phyloP scores from a whole-genome alignment of 495 filamentous ascomycete genomes.

The Jackrogersella multiformis region DNA sequence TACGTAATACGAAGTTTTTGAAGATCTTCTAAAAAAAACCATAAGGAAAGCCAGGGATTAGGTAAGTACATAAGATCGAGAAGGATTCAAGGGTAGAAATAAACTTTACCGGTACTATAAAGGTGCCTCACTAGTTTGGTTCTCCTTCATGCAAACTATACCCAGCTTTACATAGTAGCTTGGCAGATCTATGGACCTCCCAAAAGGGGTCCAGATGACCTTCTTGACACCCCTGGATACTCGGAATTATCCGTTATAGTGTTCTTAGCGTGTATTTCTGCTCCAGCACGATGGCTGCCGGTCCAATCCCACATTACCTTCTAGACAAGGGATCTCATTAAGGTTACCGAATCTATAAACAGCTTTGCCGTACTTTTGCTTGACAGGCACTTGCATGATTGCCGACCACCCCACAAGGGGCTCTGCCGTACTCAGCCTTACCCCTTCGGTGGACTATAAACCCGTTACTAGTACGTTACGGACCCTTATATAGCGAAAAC shows the following conservation, averaged over 20 bases:
- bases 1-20: not conserved
- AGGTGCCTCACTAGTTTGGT: not conserved
- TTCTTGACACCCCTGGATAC: not conserved
- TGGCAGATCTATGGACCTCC: not conserved
- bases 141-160: not conserved
- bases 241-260: not conserved
- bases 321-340: too few species aligned
- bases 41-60: too few species aligned
- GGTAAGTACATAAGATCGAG: too few species aligned
- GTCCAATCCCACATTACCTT: not conserved
- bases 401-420: not conserved
- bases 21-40: slow-evolving; percentile 1
- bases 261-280: slow-evolving; percentile 19
- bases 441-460: too few species aligned
- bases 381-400: slow-evolving; percentile 14
- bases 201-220: not conserved
- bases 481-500: not conserved
- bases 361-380: slow-evolving; percentile 2
- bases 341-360: slow-evolving; percentile 16
- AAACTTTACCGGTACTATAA: not conserved
- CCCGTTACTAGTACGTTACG: not conserved
- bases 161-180: not conserved
- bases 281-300: not conserved
- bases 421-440: slow-evolving; percentile 3
- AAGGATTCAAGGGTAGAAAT: slow-evolving; percentile 18